These are phyloP conservation scores for Neotropicomus parvogracilis DNA, from an alignment of 1,284 basidiomycete species.

Conservation along the genomic window DNA sequence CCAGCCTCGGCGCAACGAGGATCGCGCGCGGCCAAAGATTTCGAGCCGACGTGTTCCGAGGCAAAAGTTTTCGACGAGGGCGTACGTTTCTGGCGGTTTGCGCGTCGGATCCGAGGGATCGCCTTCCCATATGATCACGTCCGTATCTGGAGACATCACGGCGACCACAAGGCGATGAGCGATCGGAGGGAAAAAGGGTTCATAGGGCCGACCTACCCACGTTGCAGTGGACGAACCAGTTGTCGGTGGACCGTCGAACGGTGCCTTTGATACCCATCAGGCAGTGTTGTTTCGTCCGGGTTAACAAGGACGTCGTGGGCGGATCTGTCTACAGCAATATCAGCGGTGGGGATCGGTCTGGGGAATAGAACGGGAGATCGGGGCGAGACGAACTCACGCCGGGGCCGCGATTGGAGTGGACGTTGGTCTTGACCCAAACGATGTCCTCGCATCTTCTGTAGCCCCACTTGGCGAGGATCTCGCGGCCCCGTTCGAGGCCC, in stretches of 20 bases:
- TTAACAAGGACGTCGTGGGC: slow-evolving; percentile 79
- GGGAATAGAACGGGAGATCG: neutral
- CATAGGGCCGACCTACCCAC: slow-evolving; percentile 52
- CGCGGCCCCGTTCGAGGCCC: slow-evolving; percentile 89
- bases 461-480: slow-evolving; percentile 91
- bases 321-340: slow-evolving; percentile 60
- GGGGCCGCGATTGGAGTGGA: slow-evolving; percentile 62
- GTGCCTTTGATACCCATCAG: slow-evolving; percentile 98
- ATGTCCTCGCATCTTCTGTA: slow-evolving; percentile 96
- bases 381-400: slow-evolving; percentile 51
- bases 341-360: slow-evolving; percentile 8
- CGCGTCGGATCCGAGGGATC: slow-evolving; percentile 73
- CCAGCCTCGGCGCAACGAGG: slow-evolving; percentile 85
- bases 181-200: neutral
- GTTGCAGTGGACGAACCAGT: slow-evolving; percentile 97
- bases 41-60: slow-evolving; percentile 90
- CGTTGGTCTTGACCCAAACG: slow-evolving; percentile 94
- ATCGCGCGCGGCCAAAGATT: slow-evolving; percentile 75
- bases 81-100: slow-evolving; percentile 94
- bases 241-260: slow-evolving; percentile 89
- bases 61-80: slow-evolving; percentile 96
- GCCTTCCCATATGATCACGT: slow-evolving; percentile 94
- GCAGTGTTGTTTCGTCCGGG: slow-evolving; percentile 92
- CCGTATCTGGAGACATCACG: slow-evolving; percentile 63
- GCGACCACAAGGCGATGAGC: neutral